Evolutionary conservation across 257 asterid genomes (phyloP).

Genomic region (Solanum gandarillasii): DNA sequence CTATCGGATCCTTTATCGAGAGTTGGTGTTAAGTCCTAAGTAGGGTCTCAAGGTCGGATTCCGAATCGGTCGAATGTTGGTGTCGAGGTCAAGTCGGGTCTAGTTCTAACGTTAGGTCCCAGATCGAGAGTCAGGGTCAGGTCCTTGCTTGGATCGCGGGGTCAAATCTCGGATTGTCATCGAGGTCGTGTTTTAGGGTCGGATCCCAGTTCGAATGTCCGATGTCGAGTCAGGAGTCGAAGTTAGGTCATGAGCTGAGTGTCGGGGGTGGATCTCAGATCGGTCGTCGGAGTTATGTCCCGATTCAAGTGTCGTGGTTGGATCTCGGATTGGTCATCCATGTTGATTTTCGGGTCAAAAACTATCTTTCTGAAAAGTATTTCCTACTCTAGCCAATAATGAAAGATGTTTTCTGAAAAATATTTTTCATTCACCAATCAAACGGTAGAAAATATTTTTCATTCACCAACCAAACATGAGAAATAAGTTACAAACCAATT

Average conservation of each 20-base stretch:
- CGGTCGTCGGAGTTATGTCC: background rate
- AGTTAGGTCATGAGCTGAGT: background rate
- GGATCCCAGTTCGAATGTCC: background rate
- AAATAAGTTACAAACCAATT: background rate
- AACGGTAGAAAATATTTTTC: no score
- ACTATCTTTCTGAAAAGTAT: no score
- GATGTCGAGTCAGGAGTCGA: background rate
- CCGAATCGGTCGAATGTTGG: no score
- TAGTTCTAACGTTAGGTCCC: background rate
- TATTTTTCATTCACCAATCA: background rate
- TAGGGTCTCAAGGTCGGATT: background rate
- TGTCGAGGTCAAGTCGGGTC: no score
- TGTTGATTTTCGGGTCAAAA: background rate
- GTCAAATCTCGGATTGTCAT: accelerated
- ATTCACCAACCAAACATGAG: no score
- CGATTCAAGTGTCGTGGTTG: background rate
- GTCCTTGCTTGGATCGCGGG: background rate
- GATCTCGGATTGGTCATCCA: background rate
- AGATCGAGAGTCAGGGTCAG: no score
- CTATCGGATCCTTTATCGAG: no score
- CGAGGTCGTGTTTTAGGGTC: background rate
- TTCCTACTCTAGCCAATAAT: background rate
- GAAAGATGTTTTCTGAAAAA: background rate
- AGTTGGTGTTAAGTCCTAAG: background rate
- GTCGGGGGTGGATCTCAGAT: background rate